Base-by-base conservation (phyloP, 495 filamentous ascomycete genomes). In the Bacidia rubella region DNA sequence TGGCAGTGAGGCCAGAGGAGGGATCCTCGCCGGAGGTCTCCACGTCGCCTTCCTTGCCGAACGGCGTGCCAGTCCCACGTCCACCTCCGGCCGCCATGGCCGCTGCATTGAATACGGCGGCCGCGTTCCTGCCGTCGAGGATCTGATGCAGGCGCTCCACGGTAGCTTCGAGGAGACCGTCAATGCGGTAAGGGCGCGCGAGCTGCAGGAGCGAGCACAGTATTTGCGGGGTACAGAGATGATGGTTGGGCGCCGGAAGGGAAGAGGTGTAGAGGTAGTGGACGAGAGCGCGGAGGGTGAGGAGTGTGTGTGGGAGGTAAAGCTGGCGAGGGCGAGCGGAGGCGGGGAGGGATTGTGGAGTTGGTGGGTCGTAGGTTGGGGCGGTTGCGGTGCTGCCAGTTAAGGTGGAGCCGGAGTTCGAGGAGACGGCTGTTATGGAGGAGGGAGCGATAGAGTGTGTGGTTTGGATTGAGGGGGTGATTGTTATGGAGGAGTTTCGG, bases 1-100 rank as follows among this genome's bases (percentile, higher is more conserved):
- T 51, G 42, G 43, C 54, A 22, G 46, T 58, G 21, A 58, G 10
- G 15, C 49, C 54, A 1, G 26, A 21, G 2, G 48, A 24, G 12
- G 40, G 39, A 11, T 57, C 39, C 1, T 57, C 51, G 15, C 41
- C 43, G 2, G 32, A 11, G 2, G 52, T 51, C 9, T 43, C 39
- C 29, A 15, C 29, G 42, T 56, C 56, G 25, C 54, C 59, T 52
- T 62, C 59, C 38, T 54, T 56, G 42, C 60, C 53, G 46, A 62
- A 62, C 0, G 47, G 66, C 55, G 71, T 68, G 9, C 72, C 72
- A 62, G 70, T 84, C 49, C 83, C 85, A 1, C 86, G 74, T 1
- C 93, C 92, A 23, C 90, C 88, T 1, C 93, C 92, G 7, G 93
- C 93, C 2, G 90, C 93, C 92, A 97, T 97, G 45, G 92, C 92